Percentiles rank a stretch among this genome's conserved stretches.
phyloP scores from a whole-genome alignment of 371 early-diverging fungal genomes.

The Umbelopsis sp. region DNA sequence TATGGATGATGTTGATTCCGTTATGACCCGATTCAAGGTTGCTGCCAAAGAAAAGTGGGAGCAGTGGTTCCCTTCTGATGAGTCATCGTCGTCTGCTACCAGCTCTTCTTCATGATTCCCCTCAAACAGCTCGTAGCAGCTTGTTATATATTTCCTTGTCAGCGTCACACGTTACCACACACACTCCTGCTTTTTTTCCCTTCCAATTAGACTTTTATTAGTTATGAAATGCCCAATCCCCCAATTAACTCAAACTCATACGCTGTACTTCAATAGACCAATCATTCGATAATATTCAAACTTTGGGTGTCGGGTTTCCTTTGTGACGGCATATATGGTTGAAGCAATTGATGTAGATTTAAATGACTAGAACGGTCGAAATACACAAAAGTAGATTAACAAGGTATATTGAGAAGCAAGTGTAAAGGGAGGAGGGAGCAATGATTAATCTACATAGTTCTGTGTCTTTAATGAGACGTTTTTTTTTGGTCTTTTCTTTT shows the following conservation, averaged over 20 bases:
- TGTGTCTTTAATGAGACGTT: not conserved
- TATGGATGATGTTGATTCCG: conserved; percentile 66
- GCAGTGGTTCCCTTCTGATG: conserved; percentile 41
- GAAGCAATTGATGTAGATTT: no score
- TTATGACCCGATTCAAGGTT: conserved; percentile 65
- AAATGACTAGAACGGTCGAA: no score
- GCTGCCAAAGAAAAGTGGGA: conserved; percentile 47
- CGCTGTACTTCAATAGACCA: no score
- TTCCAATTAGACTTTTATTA: not conserved
- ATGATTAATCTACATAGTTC: not conserved
- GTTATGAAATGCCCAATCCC: not conserved
- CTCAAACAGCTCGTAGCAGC: not conserved
- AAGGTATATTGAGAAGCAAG: conserved; percentile 6
- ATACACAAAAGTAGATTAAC: not conserved
- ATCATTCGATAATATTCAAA: no score
- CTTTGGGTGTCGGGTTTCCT: no score
- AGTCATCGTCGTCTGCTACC: not conserved
- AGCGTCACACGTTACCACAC: not conserved
- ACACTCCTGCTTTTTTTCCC: not conserved
- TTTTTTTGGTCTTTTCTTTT: no score
- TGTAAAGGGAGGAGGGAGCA: not conserved
- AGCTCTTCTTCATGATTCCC: conserved; percentile 14
- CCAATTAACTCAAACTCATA: not conserved
- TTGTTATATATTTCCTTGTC: conserved; percentile 1
- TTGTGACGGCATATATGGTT: no score